These are phyloP conservation scores for Acanthamoeba castellanii DNA, from an alignment of 208 protist genomes.

Conservation along the genomic window DNA sequence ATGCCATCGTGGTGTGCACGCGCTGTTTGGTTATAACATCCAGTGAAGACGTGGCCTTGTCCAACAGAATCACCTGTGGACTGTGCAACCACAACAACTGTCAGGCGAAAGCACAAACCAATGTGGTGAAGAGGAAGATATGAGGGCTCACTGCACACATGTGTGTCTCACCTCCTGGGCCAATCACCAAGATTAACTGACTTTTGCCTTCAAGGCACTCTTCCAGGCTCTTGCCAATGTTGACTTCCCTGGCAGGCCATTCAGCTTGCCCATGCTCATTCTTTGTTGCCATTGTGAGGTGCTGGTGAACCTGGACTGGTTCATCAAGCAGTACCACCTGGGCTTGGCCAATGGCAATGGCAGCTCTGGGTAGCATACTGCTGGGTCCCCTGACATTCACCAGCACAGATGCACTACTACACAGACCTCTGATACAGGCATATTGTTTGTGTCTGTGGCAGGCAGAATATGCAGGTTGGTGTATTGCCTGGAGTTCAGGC, in stretches of 20 bases:
- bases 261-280: conserved; percentile 14
- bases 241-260: neutral
- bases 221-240: neutral
- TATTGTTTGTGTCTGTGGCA: neutral
- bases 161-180: conserved; percentile 68
- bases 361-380: neutral
- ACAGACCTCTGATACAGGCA: neutral
- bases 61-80: conserved; percentile 86
- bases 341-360: conserved; percentile 10
- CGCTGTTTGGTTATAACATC: conserved; percentile 80
- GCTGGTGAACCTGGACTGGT: neutral
- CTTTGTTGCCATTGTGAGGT: neutral
- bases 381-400: conserved; percentile 18
- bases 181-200: neutral
- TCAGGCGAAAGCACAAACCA: conserved; percentile 36
- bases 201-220: neutral
- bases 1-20: conserved; percentile 37
- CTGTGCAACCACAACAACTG: no score
- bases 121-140: neutral
- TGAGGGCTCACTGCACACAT: conserved; percentile 84
- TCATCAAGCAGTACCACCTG: neutral
- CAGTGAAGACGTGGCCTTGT: conserved; percentile 87
- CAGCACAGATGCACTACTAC: conserved; percentile 22
- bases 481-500: neutral
- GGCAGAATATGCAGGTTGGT: neutral